Conservation (phyloP, 2,329 filamentous ascomycete species). For the Fusarium odoratissimum region DNA sequence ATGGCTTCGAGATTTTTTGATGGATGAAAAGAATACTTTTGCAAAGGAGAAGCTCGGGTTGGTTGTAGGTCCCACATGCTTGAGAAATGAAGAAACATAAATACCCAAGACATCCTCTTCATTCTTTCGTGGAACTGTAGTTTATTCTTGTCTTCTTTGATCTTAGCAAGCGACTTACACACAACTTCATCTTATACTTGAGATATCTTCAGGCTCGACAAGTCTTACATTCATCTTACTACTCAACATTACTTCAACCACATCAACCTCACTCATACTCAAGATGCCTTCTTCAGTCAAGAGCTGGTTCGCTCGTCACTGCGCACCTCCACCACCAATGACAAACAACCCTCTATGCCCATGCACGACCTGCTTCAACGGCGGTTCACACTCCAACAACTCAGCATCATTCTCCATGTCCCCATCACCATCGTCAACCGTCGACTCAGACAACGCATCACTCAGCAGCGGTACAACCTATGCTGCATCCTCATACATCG, state of each 20-base stretch:
- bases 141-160: background rate
- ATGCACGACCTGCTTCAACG: conserved; percentile 52
- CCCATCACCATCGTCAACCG: conserved; percentile 2
- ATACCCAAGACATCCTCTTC: conserved; percentile 34
- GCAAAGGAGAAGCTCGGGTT: conserved; percentile 20
- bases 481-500: conserved; percentile 37
- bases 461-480: conserved; percentile 38
- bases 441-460: conserved; percentile 41
- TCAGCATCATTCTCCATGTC: conserved; percentile 31
- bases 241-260: background rate
- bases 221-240: background rate
- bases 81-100: conserved; percentile 33
- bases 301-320: conserved; percentile 56
- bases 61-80: conserved; percentile 32
- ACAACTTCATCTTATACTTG: background rate
- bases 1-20: conserved; percentile 22
- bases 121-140: background rate
- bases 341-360: conserved; percentile 50
- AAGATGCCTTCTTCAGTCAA: conserved; percentile 49
- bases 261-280: background rate
- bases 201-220: background rate
- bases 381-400: conserved; percentile 33
- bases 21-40: background rate
- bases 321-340: conserved; percentile 53
- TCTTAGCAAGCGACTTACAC: conserved; percentile 2